phyloP scores from a whole-genome alignment of 305 asterid species.

The Fraxinus sp. region DNA sequence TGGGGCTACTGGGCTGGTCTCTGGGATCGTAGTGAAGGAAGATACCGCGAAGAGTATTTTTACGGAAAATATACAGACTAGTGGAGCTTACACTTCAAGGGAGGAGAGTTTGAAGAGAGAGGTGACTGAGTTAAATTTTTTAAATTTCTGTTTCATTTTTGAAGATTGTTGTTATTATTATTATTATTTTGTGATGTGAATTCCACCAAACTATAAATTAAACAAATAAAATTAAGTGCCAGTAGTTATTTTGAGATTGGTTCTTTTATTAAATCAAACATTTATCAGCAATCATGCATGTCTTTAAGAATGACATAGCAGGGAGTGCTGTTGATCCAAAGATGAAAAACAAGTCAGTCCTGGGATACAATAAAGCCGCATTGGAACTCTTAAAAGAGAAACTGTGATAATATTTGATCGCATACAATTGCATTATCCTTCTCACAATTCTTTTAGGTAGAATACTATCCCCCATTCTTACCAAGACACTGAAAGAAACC shows the following conservation, averaged over 20 bases:
- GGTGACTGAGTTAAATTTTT: conserved; percentile 39
- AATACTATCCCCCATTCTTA: neutral
- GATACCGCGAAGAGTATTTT: conserved; percentile 52
- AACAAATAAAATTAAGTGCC: neutral
- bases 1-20: conserved; percentile 48
- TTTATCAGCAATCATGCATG: neutral
- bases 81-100: conserved; percentile 93
- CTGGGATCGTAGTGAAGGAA: conserved; percentile 32
- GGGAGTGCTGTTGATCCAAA: neutral
- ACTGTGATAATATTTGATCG: neutral
- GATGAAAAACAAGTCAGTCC: neutral
- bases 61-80: conserved; percentile 78
- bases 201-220: neutral
- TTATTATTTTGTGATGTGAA: neutral
- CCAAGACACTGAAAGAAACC: neutral
- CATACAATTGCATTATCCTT: neutral
- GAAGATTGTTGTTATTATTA: neutral
- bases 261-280: neutral
- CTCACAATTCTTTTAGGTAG: neutral
- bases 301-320: neutral
- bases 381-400: neutral
- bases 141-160: conserved; percentile 3
- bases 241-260: neutral
- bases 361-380: neutral
- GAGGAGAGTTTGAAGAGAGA: conserved; percentile 92